phyloP scores from a whole-genome alignment of 371 early-diverging fungal species.

The Blyttiomyces sp. region DNA sequence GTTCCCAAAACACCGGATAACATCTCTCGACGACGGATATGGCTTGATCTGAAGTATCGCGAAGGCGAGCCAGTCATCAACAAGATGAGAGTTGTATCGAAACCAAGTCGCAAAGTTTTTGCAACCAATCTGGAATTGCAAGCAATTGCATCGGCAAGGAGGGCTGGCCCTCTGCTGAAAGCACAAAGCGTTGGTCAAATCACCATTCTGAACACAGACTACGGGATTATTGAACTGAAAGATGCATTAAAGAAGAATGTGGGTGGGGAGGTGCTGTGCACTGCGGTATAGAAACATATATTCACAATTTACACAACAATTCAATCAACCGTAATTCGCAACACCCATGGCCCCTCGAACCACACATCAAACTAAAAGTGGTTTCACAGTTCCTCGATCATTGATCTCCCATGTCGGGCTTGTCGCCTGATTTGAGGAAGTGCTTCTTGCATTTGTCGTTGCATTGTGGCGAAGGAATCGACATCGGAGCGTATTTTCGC shows the following conservation, averaged over 20 bases:
- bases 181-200: slow-evolving; percentile 88
- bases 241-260: slow-evolving; percentile 82
- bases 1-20: slow-evolving; percentile 71
- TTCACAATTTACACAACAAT: too few species aligned
- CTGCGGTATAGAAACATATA: too few species aligned
- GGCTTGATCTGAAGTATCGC: slow-evolving; percentile 92
- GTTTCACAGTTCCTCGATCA: too few species aligned
- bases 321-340: too few species aligned
- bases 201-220: slow-evolving; percentile 80
- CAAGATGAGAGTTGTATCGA: slow-evolving; percentile 68
- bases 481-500: too few species aligned
- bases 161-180: slow-evolving; percentile 34
- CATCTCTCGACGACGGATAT: slow-evolving; percentile 81
- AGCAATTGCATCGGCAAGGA: slow-evolving; percentile 33
- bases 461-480: too few species aligned
- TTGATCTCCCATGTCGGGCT: too few species aligned
- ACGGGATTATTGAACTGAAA: slow-evolving; percentile 88
- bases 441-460: too few species aligned
- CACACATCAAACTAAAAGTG: too few species aligned
- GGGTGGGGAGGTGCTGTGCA: slow-evolving; percentile 86
- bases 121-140: slow-evolving; percentile 74
- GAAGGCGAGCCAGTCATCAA: slow-evolving; percentile 77
- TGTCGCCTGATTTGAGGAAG: too few species aligned
- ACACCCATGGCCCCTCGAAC: too few species aligned
- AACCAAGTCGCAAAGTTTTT: slow-evolving; percentile 75